phyloP scores from a whole-genome alignment of 768 basidiomycete species.

The Rhizopogon vesiculosus region DNA sequence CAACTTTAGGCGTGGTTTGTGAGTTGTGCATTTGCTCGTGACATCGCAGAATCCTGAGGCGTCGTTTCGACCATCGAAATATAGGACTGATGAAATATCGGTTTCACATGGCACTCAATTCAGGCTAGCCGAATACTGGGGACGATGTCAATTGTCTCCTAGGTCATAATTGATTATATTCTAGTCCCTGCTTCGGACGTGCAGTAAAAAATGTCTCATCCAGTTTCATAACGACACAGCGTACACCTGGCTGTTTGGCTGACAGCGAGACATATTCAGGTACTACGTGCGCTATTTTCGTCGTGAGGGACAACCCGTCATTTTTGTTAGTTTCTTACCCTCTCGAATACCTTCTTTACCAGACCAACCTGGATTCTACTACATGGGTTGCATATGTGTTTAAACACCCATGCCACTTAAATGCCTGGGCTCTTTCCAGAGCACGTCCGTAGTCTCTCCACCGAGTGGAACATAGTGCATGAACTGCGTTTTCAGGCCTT shows the following conservation, averaged over 20 bases:
- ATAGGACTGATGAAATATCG: background rate
- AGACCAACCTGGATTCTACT: background rate
- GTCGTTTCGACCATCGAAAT: background rate
- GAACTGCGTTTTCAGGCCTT: slow-evolving; percentile 10
- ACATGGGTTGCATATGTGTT: background rate
- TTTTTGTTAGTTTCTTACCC: background rate
- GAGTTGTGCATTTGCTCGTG: background rate
- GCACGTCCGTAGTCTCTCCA: background rate
- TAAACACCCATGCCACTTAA: background rate
- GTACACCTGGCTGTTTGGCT: background rate
- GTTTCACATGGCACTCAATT: background rate
- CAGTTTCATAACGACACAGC: background rate
- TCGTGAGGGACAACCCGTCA: background rate
- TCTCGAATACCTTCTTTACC: too few relatives aligned
- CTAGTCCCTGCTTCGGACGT: background rate
- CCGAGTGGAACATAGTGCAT: background rate
- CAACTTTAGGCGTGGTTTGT: background rate
- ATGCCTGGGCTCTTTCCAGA: background rate
- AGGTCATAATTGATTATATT: background rate
- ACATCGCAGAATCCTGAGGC: background rate
- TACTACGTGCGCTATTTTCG: background rate
- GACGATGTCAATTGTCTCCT: background rate
- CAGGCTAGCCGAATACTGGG: background rate
- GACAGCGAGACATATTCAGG: background rate
- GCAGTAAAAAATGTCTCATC: background rate